Evolutionary conservation across 2,329 filamentous ascomycete species (phyloP).

Genomic region (Colletotrichum truncatum): DNA sequence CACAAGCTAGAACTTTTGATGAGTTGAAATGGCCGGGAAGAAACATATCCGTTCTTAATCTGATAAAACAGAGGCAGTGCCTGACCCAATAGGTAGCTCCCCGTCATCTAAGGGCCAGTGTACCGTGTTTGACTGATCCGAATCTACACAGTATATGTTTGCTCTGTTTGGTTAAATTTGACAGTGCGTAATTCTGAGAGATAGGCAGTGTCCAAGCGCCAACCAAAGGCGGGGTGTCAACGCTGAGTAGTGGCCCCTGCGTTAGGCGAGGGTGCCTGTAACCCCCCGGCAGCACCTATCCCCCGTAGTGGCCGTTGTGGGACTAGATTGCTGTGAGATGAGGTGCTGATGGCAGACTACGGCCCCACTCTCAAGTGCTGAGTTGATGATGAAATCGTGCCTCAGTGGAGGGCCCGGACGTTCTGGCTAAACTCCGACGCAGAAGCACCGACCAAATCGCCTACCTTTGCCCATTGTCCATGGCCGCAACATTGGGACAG

Average conservation of each 20-base stretch:
- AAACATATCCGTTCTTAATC: neutral
- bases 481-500: conserved; percentile 20
- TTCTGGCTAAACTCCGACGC: conserved; percentile 28
- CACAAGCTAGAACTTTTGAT: neutral
- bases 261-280: neutral
- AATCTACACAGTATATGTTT: neutral
- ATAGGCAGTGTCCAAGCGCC: neutral
- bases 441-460: conserved; percentile 9
- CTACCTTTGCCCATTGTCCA: conserved; percentile 3
- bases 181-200: conserved; percentile 2
- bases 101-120: neutral
- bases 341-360: neutral
- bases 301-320: neutral
- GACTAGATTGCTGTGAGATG: neutral
- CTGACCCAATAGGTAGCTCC: neutral
- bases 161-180: accelerated
- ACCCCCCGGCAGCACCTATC: neutral
- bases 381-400: conserved; percentile 27
- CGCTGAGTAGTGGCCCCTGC: neutral
- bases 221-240: neutral
- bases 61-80: neutral
- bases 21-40: neutral
- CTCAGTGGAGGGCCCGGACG: conserved; percentile 12
- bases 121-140: neutral
- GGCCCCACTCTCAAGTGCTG: neutral